These are phyloP conservation scores for Maudiozyma saulgeensis DNA, from an alignment of 805 yeast species.

Conservation along the genomic window DNA sequence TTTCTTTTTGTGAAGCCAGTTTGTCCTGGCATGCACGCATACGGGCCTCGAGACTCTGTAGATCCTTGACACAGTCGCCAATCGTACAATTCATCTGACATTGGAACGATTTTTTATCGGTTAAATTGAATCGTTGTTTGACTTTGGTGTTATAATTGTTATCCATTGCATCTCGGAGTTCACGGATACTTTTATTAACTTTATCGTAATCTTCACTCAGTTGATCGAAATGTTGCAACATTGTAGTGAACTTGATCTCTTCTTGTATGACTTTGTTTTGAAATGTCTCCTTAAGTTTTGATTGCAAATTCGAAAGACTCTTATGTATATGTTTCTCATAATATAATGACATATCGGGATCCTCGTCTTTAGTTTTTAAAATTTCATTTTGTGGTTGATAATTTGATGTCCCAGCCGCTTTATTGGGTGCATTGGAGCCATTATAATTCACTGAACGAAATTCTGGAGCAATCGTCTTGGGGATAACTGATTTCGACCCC, in stretches of 20 bases:
- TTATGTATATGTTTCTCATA: constrained; percentile 15
- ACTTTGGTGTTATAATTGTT: constrained; percentile 23
- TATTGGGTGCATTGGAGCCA: neutral
- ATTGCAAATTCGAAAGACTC: constrained; percentile 19
- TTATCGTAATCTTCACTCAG: constrained; percentile 18
- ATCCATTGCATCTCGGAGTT: constrained; percentile 21
- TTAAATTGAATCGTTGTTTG: constrained; percentile 19
- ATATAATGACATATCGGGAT: constrained; percentile 1
- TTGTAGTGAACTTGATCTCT: constrained; percentile 20
- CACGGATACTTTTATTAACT: constrained; percentile 18
- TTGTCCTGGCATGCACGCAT: constrained; percentile 13
- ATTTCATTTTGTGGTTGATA: neutral
- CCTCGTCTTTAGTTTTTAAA: neutral
- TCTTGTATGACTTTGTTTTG: constrained; percentile 15
- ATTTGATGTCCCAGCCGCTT: neutral
- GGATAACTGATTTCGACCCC: too few species aligned
- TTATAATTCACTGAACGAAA: neutral
- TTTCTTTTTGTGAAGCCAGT: constrained; percentile 18
- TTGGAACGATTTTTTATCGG: constrained; percentile 21
- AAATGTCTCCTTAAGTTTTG: constrained; percentile 12
- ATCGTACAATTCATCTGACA: constrained; percentile 8
- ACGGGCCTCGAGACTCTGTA: constrained; percentile 24
- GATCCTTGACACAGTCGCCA: constrained; percentile 10
- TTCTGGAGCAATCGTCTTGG: too few species aligned
- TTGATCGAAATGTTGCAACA: constrained; percentile 18